Conservation (phyloP, 75 land plant genomes). For the Sequoia sempervirens region DNA sequence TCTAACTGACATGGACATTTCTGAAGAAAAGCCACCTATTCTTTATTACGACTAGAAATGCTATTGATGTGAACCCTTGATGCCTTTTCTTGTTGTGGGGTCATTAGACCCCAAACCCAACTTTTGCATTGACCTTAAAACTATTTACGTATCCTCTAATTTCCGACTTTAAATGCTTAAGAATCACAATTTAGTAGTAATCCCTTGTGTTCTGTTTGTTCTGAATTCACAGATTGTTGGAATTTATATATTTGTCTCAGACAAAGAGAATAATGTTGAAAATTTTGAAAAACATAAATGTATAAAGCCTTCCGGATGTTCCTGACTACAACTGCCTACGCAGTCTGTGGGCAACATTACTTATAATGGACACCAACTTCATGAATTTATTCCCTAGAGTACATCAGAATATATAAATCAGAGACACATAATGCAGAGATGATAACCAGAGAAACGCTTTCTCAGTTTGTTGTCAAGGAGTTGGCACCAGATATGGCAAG, state of each 20-base stretch:
- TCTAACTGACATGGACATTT: too few species aligned
- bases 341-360: slow-evolving; percentile 57
- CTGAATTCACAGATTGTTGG: slow-evolving; percentile 5
- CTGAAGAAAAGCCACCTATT: too few species aligned
- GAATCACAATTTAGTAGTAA: background rate
- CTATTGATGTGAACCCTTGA: slow-evolving; percentile 17
- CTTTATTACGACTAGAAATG: slow-evolving; percentile 4
- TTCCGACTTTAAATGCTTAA: background rate
- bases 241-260: slow-evolving; percentile 12
- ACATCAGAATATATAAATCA: slow-evolving; percentile 74
- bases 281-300: slow-evolving; percentile 25
- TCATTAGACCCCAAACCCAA: background rate
- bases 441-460: slow-evolving; percentile 77
- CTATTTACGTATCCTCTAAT: background rate
- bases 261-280: slow-evolving; percentile 20
- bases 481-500: slow-evolving; percentile 44
- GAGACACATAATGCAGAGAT: slow-evolving; percentile 68
- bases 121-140: too few species aligned
- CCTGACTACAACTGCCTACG: background rate
- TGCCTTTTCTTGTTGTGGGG: background rate
- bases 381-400: slow-evolving; percentile 59
- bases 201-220: background rate
- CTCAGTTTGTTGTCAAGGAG: slow-evolving; percentile 79
- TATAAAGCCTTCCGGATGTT: slow-evolving; percentile 21
- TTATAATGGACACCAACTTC: slow-evolving; percentile 56